Evolutionary conservation across 352 stramenopile species (phyloP), one percentile per base, ranked within the genome.

Genomic region (Phytophthora nicotianae): DNA sequence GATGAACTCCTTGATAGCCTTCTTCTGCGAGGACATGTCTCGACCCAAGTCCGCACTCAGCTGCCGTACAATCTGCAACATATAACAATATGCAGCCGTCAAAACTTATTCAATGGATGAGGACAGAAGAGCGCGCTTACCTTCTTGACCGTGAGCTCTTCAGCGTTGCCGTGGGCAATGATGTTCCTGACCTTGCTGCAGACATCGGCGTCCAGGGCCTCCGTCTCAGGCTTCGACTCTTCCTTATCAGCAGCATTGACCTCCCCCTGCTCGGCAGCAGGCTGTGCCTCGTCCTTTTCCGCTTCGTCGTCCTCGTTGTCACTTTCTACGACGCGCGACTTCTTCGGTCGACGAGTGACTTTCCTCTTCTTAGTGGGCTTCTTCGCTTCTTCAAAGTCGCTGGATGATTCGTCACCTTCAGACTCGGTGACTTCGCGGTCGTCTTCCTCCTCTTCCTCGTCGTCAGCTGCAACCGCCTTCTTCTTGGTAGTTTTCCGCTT

Each of bases 101-200:
- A 65, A 17, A 41, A 29, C 21, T 24, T 35, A 21, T 20, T 46
- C 43, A 29, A 43, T 53, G 21, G 16, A 43, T 42, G 14, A 8
- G 5, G 0, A 43, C 5, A 6, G 29, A 20, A 21, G 21, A 54
- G 9, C 16, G 9, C 57, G 5, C 16, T 61, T 71, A 94, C 86
- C 77, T 88, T 89, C 48, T 95, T 95, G 24, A 93, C 71, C n/a
- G 86, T 95, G 42, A 95, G 71, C 50, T 92, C 79, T 49, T 93
- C 80, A 2, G 82, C 77, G 48, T 95, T 75, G 37, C 86, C 86
- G 26, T 87, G 69, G 4, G 78, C 79, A 37, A 95, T 91, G 67
- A 95, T 95, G 40, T 91, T 75, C 64, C 83, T 72, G 50, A 95
- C 75, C 47, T 90, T 90, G 27, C 66, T 75, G 54, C 78, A 71